Base-by-base conservation (phyloP, 176 grass and related monocot genomes). In the Pontederia crassipes region DNA sequence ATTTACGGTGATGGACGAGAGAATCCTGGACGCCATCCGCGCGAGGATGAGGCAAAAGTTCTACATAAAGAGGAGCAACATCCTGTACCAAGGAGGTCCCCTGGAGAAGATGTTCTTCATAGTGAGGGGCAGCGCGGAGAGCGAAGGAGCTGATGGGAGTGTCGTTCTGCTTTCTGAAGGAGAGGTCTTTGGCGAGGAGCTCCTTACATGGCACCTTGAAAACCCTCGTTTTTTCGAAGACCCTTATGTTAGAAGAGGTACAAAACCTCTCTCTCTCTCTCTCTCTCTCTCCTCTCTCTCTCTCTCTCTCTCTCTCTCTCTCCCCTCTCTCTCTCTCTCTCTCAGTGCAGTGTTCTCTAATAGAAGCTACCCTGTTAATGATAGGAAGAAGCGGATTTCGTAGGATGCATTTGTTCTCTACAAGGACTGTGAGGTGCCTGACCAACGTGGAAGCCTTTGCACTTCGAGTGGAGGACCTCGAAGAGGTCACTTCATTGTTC, bases 51-150 rank as follows among this genome's bases (percentile, higher is more conserved):
- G 84, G 70, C 87, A 97, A 51, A 88, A 88, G 14, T 64, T 91
- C n/a, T 88, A 88, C 58, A 85, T 97, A 59, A 74, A 81, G n/a
- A 87, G 87, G 46, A 97, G 87, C 77, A 59, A 83, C 64, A 82
- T 91, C 48, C 71, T 97, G 57, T 91, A 97, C 59, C 74, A 81
- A 54, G 93, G 87, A 27, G 81, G 87, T 13, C 59, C 87, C 24
- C 76, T 97, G 68, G 93, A 97, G 48, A 97, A 91, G 65, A 97
- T 91, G 92, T 73, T 97, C 24, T 97, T 97, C 64, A 85, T 97
- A 61, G 87, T 97, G 59, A 78, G 92, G 67, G 92, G 92, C 47
- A 91, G 80, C 66, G 61, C 88, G 65, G 92, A 97, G 82, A 97
- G 87, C 63, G 73, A 85, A 64, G 89, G 83, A 28, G 78, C 75